These are phyloP conservation scores for Zasmidium citrigriseum DNA, from an alignment of 2,329 filamentous ascomycete species.

Conservation along the genomic window DNA sequence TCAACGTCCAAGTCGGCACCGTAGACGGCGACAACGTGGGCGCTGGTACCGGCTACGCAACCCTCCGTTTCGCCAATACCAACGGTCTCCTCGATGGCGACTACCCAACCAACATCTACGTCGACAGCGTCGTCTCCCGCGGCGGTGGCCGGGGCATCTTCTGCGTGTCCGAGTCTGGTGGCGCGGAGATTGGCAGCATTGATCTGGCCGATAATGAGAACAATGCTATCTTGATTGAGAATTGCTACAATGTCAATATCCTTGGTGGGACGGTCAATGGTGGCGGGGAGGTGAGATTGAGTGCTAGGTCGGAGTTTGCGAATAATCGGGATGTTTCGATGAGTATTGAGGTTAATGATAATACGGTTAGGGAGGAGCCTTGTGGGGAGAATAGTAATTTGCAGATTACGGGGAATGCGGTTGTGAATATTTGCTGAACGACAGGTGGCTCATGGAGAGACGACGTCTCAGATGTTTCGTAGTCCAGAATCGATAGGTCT, in stretches of 20 bases:
- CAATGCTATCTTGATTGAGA: slow-evolving; percentile 61
- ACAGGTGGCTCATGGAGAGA: too few species aligned
- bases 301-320: slow-evolving; percentile 56
- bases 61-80: slow-evolving; percentile 59
- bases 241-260: slow-evolving; percentile 59
- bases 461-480: too few species aligned
- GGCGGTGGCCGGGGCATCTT: slow-evolving; percentile 60
- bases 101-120: slow-evolving; percentile 55
- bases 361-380: slow-evolving; percentile 54
- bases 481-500: too few species aligned
- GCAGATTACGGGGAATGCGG: slow-evolving; percentile 50
- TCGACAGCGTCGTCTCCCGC: slow-evolving; percentile 57
- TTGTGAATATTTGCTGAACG: slow-evolving; percentile 45
- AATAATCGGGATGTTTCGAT: slow-evolving; percentile 56
- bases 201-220: slow-evolving; percentile 57
- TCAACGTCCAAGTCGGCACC: slow-evolving; percentile 51
- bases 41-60: slow-evolving; percentile 56
- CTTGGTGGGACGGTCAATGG: slow-evolving; percentile 54
- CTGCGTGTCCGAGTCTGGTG: slow-evolving; percentile 59
- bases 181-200: slow-evolving; percentile 50
- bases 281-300: slow-evolving; percentile 57
- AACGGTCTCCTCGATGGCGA: slow-evolving; percentile 54
- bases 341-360: slow-evolving; percentile 52
- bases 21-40: slow-evolving; percentile 60
- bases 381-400: slow-evolving; percentile 57